These are phyloP conservation scores for Talaromyces sp. DNA, from an alignment of 2,329 filamentous ascomycete genomes.

Conservation along the genomic window DNA sequence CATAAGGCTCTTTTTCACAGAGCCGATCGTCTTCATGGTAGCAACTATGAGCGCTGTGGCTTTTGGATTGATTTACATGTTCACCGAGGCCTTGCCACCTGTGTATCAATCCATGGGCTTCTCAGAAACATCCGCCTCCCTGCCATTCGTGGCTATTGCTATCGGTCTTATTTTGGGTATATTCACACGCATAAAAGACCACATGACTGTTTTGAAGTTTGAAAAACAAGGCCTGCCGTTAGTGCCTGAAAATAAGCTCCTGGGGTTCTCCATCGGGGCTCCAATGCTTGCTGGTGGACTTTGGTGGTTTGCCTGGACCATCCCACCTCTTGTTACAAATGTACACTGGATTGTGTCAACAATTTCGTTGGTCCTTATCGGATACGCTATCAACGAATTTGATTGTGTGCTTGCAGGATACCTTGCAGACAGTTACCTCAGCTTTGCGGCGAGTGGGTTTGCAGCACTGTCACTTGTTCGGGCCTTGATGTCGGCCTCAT, in stretches of 20 bases:
- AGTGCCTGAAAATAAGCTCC: conserved; percentile 22
- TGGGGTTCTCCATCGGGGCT: conserved; percentile 17
- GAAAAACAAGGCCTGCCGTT: conserved; percentile 2
- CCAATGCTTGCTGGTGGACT: conserved; percentile 41
- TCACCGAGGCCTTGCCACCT: conserved; percentile 47
- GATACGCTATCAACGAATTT: conserved; percentile 52
- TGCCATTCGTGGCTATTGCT: conserved; percentile 44
- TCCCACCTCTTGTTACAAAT: conserved; percentile 42
- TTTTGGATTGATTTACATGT: conserved; percentile 52
- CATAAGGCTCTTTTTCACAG: conserved; percentile 45
- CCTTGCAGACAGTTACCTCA: conserved; percentile 47
- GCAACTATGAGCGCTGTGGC: conserved; percentile 46
- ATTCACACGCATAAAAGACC: conserved; percentile 46
- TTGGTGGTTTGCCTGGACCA: conserved; percentile 52
- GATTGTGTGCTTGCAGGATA: conserved; percentile 46
- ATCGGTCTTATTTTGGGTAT: conserved; percentile 45
- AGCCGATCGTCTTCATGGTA: conserved; percentile 49
- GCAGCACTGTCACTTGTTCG: conserved; percentile 45
- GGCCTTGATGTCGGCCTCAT: conserved; percentile 36
- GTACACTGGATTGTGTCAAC: conserved; percentile 46
- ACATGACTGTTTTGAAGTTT: conserved; percentile 24
- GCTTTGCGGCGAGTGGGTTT: conserved; percentile 48
- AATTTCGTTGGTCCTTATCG: conserved; percentile 45
- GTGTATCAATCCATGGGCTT: conserved; percentile 46
- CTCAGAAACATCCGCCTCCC: conserved; percentile 31